These are phyloP conservation scores for Fusarium albosuccineum DNA, from an alignment of 2,329 filamentous ascomycete genomes.

Conservation along the genomic window DNA sequence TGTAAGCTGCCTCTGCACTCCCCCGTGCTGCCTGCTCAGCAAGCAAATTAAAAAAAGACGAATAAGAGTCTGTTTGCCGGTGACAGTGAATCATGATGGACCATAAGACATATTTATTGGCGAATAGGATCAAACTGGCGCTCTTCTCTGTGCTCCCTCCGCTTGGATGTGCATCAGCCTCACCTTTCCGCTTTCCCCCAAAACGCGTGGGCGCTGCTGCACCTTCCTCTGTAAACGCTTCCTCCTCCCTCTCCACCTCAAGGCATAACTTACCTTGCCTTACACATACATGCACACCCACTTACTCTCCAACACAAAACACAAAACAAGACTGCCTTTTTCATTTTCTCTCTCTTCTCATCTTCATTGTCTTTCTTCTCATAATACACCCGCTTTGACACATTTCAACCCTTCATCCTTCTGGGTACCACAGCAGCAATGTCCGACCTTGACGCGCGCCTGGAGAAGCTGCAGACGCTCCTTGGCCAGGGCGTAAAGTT, in stretches of 20 bases:
- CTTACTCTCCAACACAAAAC: background rate
- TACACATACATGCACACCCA: too few species aligned
- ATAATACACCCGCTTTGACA: too few species aligned
- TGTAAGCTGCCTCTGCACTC: constrained; percentile 8
- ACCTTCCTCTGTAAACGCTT: constrained; percentile 8
- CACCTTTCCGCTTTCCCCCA: constrained; percentile 7
- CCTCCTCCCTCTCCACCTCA: background rate
- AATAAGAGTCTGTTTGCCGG: background rate
- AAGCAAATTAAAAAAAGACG: constrained; percentile 1
- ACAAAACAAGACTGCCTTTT: background rate
- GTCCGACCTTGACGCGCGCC: constrained; percentile 34
- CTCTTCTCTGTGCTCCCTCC: constrained; percentile 14
- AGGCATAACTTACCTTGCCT: background rate
- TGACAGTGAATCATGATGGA: constrained; percentile 19
- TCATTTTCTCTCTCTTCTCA: background rate
- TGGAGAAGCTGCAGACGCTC: constrained; percentile 39
- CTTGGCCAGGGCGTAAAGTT: constrained; percentile 40
- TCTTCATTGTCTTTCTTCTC: background rate
- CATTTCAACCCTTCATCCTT: background rate
- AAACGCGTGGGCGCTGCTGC: constrained; percentile 4
- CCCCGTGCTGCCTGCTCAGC: background rate
- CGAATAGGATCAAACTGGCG: constrained; percentile 3
- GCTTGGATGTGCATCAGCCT: constrained; percentile 3
- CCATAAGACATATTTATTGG: background rate
- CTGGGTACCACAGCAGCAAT: constrained; percentile 22